Evolutionary conservation across 768 basidiomycete species (phyloP).

Genomic region (Suillus spraguei): DNA sequence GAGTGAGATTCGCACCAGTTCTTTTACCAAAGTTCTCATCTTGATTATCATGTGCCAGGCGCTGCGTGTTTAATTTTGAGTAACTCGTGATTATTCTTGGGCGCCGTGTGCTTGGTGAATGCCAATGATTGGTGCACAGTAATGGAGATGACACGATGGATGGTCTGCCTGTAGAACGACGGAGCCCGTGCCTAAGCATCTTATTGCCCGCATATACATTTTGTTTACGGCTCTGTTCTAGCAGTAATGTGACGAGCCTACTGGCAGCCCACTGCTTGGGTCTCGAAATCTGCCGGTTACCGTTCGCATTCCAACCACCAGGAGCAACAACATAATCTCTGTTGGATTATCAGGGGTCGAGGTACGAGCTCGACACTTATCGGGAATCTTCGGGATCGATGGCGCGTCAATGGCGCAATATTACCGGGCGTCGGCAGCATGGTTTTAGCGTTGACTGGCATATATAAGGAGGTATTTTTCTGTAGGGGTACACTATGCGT

Average conservation of each 20-base stretch:
- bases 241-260: not conserved
- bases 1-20: not conserved
- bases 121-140: not conserved
- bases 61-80: not conserved
- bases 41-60: not conserved
- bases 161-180: too few relatives aligned
- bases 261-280: not conserved
- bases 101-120: not conserved
- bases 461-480: too few relatives aligned
- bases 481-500: too few relatives aligned
- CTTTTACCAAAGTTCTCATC: not conserved
- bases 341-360: too few relatives aligned
- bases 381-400: too few relatives aligned
- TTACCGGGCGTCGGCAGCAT: too few relatives aligned
- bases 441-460: too few relatives aligned
- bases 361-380: too few relatives aligned
- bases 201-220: not conserved
- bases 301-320: too few relatives aligned
- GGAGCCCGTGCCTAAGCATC: not conserved
- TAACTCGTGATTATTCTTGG: not conserved
- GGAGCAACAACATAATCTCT: slow-evolving; percentile 18
- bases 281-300: too few relatives aligned
- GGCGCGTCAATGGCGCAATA: too few relatives aligned
- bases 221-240: not conserved
- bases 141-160: not conserved